Evolutionary conservation across 73 alveolate genomes (phyloP), one percentile per base, ranked within the genome.

Genomic region (Paramecium tetraurelia): DNA sequence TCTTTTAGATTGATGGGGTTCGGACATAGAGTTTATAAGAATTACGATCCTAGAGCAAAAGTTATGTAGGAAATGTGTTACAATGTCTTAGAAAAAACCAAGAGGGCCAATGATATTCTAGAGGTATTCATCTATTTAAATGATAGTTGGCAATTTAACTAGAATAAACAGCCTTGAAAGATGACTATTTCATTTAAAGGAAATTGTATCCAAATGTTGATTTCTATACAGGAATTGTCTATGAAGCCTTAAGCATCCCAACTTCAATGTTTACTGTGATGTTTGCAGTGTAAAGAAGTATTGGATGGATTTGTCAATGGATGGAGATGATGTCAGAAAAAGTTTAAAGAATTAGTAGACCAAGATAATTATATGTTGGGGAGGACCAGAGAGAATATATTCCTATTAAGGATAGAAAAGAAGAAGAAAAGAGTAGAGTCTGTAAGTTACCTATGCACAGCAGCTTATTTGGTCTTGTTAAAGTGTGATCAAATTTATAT

Each of bases 1-100:
- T 86, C 96, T 0, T 94, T 97, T 58, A 97, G 99, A 68, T 88
- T 98, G 80, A 98, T 98, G 99, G 99, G 99, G 9, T 98, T 98
- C 86, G 99, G 99, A 24, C 99, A 98, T 92, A 95, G 99, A 40
- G 99, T 98, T 68, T 98, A 98, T 93, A 98, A 98, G 93, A 92
- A 86, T 77, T 87, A 85, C 68, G 95, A 92, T 41, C 95, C 95
- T 59, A 86, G 95, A 59, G 86, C 90, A 2, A 83, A 87, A 24
- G 92, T 92, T 2, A 92, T 92, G 95, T 38, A 85, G 69, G 48
- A 92, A 92, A 92, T 92, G 93, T 80, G 93, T 63, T 85, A 92
- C 11, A 58, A 63, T 29, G 95, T 92, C 7, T 58, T 92, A 0
- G 93, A 76, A 31, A 71, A 53, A 9, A 84, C 93, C 0, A 85